A percentile compares a stretch with the other conserved stretches of the same genome.
phyloP scores from a whole-genome alignment of 148 eudicot species.

The Nyssa sinensis region DNA sequence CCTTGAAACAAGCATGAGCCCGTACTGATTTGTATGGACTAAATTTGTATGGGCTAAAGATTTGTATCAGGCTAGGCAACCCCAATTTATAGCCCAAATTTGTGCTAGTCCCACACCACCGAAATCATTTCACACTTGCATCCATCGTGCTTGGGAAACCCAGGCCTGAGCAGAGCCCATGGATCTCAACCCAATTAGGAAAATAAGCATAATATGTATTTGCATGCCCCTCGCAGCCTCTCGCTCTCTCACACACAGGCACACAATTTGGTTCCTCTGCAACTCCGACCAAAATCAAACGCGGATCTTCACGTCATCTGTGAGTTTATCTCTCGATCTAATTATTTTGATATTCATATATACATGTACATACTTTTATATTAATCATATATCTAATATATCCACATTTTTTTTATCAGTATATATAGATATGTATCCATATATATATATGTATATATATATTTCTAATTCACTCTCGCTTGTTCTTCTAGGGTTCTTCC shows the following conservation, averaged over 20 bases:
- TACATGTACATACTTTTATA: too few relatives aligned
- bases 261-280: background rate
- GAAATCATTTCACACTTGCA: too few relatives aligned
- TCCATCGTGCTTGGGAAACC: too few relatives aligned
- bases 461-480: background rate
- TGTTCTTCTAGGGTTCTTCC: constrained; percentile 3
- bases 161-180: background rate
- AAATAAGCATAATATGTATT: background rate
- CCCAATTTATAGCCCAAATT: too few relatives aligned
- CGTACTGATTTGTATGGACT: too few relatives aligned
- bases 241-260: background rate
- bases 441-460: background rate
- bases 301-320: background rate
- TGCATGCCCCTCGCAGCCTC: background rate
- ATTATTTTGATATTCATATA: background rate
- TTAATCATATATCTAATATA: too few relatives aligned
- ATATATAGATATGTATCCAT: background rate
- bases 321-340: background rate
- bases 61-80: too few relatives aligned
- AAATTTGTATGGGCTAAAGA: too few relatives aligned
- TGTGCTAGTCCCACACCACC: too few relatives aligned
- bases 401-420: too few relatives aligned
- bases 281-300: constrained; percentile 1
- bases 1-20: too few relatives aligned
- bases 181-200: background rate